These are phyloP conservation scores for Saprolegnia diclina DNA, from an alignment of 352 stramenopile genomes.

Conservation along the genomic window DNA sequence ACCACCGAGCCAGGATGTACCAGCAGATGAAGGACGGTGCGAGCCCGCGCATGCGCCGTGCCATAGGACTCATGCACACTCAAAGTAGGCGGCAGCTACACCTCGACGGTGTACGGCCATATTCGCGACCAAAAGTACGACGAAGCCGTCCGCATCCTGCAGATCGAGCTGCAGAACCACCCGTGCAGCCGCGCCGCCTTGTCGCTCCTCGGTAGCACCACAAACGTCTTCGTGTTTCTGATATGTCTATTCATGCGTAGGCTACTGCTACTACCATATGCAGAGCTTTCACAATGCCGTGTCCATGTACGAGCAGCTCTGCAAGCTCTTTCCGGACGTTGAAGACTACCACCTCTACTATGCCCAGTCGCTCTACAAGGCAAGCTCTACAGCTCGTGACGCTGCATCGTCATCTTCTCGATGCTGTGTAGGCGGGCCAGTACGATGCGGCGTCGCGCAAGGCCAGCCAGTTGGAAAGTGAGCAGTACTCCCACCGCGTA, in stretches of 20 bases:
- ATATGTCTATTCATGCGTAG: slow-evolving; percentile 27
- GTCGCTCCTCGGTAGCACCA: slow-evolving; percentile 86
- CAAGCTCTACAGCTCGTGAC: slow-evolving; percentile 30
- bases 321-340: slow-evolving; percentile 88
- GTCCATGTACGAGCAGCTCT: slow-evolving; percentile 93
- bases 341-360: slow-evolving; percentile 96
- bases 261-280: slow-evolving; percentile 97
- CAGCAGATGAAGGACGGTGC: slow-evolving; percentile 20
- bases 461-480: slow-evolving; percentile 73
- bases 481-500: slow-evolving; percentile 83
- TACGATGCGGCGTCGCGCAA: slow-evolving; percentile 75
- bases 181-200: slow-evolving; percentile 87
- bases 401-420: background rate
- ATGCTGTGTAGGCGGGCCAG: slow-evolving; percentile 39
- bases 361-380: slow-evolving; percentile 93
- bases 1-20: slow-evolving; percentile 6
- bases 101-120: slow-evolving; percentile 90
- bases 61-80: background rate
- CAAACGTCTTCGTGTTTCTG: too few species aligned
- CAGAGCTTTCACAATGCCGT: slow-evolving; percentile 89
- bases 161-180: slow-evolving; percentile 91
- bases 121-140: slow-evolving; percentile 93
- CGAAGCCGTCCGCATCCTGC: slow-evolving; percentile 89
- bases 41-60: too few species aligned
- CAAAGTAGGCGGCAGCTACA: slow-evolving; percentile 65